A percentile compares a stretch with the other conserved stretches of the same genome.
phyloP scores from a whole-genome alignment of 192 early-diverging fungal genomes.

The Haplosporangium gracile region DNA sequence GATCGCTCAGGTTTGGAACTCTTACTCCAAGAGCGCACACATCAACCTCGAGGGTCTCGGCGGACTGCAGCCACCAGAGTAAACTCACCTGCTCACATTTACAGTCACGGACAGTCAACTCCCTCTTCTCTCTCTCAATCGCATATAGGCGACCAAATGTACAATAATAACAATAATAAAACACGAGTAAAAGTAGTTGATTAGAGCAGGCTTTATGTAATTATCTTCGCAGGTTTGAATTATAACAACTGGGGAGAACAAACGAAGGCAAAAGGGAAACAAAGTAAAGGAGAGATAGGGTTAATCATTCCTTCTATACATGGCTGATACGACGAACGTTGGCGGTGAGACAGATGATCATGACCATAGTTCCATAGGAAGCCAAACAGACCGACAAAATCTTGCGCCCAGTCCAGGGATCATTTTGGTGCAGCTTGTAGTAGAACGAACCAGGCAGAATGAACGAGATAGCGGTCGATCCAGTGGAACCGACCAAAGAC shows the following conservation, averaged over 20 bases:
- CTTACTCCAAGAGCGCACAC: slow-evolving; percentile 41
- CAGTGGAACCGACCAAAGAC: slow-evolving; percentile 95
- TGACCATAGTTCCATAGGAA: slow-evolving; percentile 80
- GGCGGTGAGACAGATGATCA: slow-evolving; percentile 82
- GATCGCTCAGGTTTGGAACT: slow-evolving; percentile 43
- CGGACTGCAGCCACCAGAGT: slow-evolving; percentile 41
- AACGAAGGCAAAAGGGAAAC: background rate
- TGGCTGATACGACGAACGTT: slow-evolving; percentile 65
- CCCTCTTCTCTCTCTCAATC: background rate
- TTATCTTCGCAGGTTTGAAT: background rate
- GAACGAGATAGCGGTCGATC: slow-evolving; percentile 95
- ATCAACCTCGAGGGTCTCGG: slow-evolving; percentile 51
- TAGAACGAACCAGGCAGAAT: slow-evolving; percentile 96
- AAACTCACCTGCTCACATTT: background rate
- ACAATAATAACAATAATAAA: background rate
- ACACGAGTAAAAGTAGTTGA: background rate
- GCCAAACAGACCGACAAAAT: slow-evolving; percentile 72
- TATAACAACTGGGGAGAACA: background rate
- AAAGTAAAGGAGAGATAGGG: background rate
- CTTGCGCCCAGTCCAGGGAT: slow-evolving; percentile 76
- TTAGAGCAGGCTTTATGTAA: background rate
- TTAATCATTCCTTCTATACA: slow-evolving; percentile 4
- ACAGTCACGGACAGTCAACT: no score
- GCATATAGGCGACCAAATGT: background rate
- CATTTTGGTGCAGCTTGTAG: slow-evolving; percentile 80